phyloP scores from a whole-genome alignment of 495 filamentous ascomycete species.

The Cercophora samala region DNA sequence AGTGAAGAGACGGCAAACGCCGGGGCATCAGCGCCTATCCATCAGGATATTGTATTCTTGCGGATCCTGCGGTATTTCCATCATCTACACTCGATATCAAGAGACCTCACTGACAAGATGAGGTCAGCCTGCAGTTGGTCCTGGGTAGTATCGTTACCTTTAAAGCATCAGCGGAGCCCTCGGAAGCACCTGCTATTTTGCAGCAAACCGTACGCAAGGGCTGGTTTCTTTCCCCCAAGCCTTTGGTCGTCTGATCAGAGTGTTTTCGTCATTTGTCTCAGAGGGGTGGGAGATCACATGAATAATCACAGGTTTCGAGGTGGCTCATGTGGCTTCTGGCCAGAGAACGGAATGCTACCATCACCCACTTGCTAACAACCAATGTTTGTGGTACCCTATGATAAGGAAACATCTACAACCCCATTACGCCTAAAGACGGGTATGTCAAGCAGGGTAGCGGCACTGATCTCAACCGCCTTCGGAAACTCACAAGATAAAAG shows the following conservation, averaged over 20 bases:
- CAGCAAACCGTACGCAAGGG: background rate
- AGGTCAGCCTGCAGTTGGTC: constrained; percentile 27
- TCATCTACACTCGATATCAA: background rate
- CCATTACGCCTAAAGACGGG: constrained; percentile 14
- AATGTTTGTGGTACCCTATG: too few relatives aligned
- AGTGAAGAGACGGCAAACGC: background rate
- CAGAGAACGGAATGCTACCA: constrained; percentile 17
- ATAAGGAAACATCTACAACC: background rate
- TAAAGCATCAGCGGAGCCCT: background rate
- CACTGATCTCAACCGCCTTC: constrained; percentile 16
- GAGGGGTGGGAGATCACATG: constrained; percentile 17
- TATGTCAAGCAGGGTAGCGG: constrained; percentile 9
- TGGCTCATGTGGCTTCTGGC: constrained; percentile 9
- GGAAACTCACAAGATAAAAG: constrained; percentile 15
- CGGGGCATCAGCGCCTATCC: background rate
- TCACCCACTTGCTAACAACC: background rate
- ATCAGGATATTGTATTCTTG: background rate
- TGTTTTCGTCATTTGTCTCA: constrained; percentile 14
- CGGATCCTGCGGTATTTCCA: constrained; percentile 2
- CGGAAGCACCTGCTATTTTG: background rate
- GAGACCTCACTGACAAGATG: constrained; percentile 14
- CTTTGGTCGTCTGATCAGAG: constrained; percentile 8
- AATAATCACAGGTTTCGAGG: constrained; percentile 17
- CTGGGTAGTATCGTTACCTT: background rate
- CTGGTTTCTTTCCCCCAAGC: background rate